phyloP scores from a whole-genome alignment of 2,329 filamentous ascomycete species.

The Lachnellula arida region DNA sequence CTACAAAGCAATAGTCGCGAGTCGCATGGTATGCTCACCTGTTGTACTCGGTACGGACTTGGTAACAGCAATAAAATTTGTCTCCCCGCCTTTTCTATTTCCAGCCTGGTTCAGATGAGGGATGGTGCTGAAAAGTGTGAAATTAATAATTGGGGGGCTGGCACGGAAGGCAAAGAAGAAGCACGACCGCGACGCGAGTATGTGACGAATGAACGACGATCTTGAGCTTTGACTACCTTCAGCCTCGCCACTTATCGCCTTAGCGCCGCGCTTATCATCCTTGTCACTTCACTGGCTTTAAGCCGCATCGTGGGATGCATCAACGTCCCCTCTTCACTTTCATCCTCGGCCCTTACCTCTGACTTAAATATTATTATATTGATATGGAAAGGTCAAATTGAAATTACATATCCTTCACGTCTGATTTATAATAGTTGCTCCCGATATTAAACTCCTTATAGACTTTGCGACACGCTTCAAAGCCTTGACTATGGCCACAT shows the following conservation, averaged over 20 bases:
- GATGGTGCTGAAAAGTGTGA: slow-evolving; percentile 8
- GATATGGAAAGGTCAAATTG: not conserved
- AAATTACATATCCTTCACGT: not conserved
- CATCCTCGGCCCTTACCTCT: too few relatives aligned
- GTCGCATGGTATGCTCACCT: slow-evolving; percentile 26
- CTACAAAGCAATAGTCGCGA: slow-evolving; percentile 14
- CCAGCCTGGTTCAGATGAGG: not conserved
- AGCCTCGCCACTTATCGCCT: not conserved
- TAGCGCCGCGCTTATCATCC: not conserved
- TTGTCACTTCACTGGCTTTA: too few relatives aligned
- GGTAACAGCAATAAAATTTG: slow-evolving; percentile 1
- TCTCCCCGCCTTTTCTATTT: slow-evolving; percentile 7
- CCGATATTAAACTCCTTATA: not conserved
- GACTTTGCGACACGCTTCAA: not conserved
- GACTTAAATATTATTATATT: too few relatives aligned
- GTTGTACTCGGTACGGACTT: slow-evolving; percentile 8
- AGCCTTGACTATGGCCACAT: not conserved
- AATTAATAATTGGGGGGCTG: slow-evolving; percentile 11
- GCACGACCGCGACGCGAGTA: not conserved
- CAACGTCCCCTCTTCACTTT: too few relatives aligned
- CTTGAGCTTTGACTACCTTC: not conserved
- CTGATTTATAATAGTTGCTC: not conserved
- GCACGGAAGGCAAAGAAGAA: not conserved
- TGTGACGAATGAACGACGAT: not conserved
- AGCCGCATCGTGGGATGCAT: too few relatives aligned